Conservation (phyloP, 192 early-diverging fungal genomes). For the Oehlia diaphana region DNA sequence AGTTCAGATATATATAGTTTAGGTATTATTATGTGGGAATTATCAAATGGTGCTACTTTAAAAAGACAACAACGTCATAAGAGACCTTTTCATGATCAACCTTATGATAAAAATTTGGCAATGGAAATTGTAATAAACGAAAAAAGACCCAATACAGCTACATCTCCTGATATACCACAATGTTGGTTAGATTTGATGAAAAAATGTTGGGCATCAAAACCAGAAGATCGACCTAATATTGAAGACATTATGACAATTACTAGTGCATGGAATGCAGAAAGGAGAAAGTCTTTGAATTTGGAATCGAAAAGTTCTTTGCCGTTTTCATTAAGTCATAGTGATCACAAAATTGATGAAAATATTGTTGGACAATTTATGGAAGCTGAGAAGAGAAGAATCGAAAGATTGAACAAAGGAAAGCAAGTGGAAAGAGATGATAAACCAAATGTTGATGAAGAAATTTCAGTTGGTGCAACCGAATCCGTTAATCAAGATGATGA, state of each 20-base stretch:
- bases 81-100: neutral
- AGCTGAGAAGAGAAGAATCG: neutral
- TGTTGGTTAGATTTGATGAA: slow-evolving; percentile 2
- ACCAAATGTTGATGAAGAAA: neutral
- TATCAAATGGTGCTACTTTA: neutral
- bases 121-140: neutral
- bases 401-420: neutral
- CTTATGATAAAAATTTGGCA: neutral
- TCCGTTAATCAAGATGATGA: neutral
- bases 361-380: neutral
- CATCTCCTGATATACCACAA: neutral
- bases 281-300: too few species aligned
- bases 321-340: neutral
- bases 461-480: neutral
- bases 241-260: neutral
- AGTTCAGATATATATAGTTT: slow-evolving; percentile 12
- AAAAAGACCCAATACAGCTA: neutral
- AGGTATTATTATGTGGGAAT: slow-evolving; percentile 2
- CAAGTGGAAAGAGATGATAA: neutral
- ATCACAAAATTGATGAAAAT: neutral
- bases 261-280: neutral
- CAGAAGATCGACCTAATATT: neutral
- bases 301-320: neutral
- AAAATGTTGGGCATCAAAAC: slow-evolving; percentile 8
- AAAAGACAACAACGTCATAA: neutral